Conservation (phyloP, 2,329 filamentous ascomycete genomes). For the Cladosporium sp. region DNA sequence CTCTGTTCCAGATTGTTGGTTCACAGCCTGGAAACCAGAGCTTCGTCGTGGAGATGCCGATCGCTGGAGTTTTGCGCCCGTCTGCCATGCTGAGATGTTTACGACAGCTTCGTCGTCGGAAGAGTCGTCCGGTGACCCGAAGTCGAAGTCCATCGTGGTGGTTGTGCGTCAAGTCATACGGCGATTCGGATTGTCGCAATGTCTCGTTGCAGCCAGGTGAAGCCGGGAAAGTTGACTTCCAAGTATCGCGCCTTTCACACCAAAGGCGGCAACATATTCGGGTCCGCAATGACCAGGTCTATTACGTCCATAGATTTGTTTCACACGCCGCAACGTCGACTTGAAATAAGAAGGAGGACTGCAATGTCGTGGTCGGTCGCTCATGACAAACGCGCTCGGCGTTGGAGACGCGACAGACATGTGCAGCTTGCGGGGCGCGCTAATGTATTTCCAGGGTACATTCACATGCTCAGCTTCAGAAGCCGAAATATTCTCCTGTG, state of each 20-base stretch:
- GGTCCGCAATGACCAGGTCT: neutral
- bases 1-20: neutral
- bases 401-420: neutral
- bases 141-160: constrained; percentile 24
- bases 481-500: neutral
- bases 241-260: neutral
- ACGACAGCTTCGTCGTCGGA: constrained; percentile 26
- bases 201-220: neutral
- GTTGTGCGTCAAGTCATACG: neutral
- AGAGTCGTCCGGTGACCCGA: constrained; percentile 23
- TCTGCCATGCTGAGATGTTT: constrained; percentile 27
- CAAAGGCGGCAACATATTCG: neutral
- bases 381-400: neutral
- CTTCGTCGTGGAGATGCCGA: constrained; percentile 7
- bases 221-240: neutral
- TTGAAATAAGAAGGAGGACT: neutral
- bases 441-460: no score
- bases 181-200: neutral
- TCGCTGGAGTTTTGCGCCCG: constrained; percentile 10
- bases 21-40: constrained; percentile 14
- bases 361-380: neutral
- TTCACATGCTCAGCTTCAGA: constrained; percentile 10
- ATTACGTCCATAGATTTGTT: no score
- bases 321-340: no score
- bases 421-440: neutral